These are phyloP conservation scores for Amanita molliuscula DNA, from an alignment of 768 basidiomycete genomes.

Conservation along the genomic window DNA sequence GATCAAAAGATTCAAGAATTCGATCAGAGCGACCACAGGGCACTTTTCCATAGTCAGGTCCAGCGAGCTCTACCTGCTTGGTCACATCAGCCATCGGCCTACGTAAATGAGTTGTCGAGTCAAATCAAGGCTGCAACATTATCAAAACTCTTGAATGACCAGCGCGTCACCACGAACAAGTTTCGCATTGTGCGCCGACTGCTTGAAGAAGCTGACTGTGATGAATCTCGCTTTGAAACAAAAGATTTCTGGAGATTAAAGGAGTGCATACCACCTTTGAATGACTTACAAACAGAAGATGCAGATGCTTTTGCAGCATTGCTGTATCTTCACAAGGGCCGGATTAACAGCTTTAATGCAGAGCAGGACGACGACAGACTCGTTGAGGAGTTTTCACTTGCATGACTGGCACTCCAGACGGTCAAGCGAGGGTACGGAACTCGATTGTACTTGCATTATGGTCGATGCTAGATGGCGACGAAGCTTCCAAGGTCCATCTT, in stretches of 20 bases:
- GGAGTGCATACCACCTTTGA: constrained; percentile 51
- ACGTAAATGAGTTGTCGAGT: constrained; percentile 33
- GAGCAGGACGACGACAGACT: constrained; percentile 34
- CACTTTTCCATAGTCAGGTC: constrained; percentile 21
- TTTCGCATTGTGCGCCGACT: constrained; percentile 66
- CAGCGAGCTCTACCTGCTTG: constrained; percentile 59
- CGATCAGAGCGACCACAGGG: constrained; percentile 14
- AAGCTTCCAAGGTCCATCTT: constrained; percentile 36
- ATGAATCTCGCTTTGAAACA: constrained; percentile 36
- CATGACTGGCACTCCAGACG: constrained; percentile 12
- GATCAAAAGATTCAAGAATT: constrained; percentile 42
- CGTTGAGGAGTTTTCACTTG: constrained; percentile 30
- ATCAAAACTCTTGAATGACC: constrained; percentile 45
- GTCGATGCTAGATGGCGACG: constrained; percentile 43
- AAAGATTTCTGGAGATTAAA: constrained; percentile 81
- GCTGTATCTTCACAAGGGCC: constrained; percentile 47
- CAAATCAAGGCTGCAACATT: constrained; percentile 38
- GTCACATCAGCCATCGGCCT: constrained; percentile 51
- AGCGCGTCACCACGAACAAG: constrained; percentile 59
- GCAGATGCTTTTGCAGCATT: constrained; percentile 64
- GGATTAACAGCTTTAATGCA: constrained; percentile 49
- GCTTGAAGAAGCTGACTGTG: constrained; percentile 36
- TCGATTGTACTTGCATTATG: constrained; percentile 45
- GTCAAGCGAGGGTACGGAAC: constrained; percentile 23
- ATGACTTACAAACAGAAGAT: constrained; percentile 54